Percentiles rank a stretch among this genome's conserved stretches.
Evolutionary conservation across 371 early-diverging fungal genomes (phyloP).

Genomic region (Modicella reniformis): DNA sequence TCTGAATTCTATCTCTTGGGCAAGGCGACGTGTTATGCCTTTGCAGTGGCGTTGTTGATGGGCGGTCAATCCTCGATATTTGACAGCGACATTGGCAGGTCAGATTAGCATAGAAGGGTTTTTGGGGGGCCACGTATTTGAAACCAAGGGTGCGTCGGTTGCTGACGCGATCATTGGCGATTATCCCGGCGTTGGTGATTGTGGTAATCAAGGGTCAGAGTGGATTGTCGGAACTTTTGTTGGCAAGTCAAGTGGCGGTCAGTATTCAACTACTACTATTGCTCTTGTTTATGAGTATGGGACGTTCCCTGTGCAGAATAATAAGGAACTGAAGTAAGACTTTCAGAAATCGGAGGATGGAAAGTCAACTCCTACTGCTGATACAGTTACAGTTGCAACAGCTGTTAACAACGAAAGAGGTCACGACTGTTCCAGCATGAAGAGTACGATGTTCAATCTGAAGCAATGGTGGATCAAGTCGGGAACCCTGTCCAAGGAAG

Average conservation of each 20-base stretch:
- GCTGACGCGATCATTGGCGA: constrained; percentile 75
- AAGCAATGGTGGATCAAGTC: neutral
- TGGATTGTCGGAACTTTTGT: constrained; percentile 73
- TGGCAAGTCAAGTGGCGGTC: constrained; percentile 82
- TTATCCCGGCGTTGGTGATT: constrained; percentile 80
- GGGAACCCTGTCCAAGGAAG: neutral
- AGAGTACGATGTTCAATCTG: constrained; percentile 5
- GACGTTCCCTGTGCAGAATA: constrained; percentile 53
- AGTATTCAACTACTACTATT: constrained; percentile 84
- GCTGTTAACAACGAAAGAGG: neutral
- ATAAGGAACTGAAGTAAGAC: constrained; percentile 35
- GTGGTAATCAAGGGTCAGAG: constrained; percentile 71
- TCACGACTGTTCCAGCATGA: neutral
- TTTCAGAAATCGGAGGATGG: constrained; percentile 5
- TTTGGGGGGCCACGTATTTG: constrained; percentile 71
- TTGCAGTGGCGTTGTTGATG: constrained; percentile 80
- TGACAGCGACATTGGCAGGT: constrained; percentile 89
- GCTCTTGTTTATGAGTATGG: constrained; percentile 72
- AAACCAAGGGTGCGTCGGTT: constrained; percentile 79
- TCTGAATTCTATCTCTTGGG: constrained; percentile 77
- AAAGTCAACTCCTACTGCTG: neutral
- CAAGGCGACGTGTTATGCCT: constrained; percentile 71
- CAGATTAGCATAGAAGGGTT: constrained; percentile 89
- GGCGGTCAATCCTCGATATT: constrained; percentile 83
- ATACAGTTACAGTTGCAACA: too few species aligned